These are phyloP conservation scores for Globisporangium spinosum DNA, from an alignment of 352 stramenopile species.

Conservation along the genomic window DNA sequence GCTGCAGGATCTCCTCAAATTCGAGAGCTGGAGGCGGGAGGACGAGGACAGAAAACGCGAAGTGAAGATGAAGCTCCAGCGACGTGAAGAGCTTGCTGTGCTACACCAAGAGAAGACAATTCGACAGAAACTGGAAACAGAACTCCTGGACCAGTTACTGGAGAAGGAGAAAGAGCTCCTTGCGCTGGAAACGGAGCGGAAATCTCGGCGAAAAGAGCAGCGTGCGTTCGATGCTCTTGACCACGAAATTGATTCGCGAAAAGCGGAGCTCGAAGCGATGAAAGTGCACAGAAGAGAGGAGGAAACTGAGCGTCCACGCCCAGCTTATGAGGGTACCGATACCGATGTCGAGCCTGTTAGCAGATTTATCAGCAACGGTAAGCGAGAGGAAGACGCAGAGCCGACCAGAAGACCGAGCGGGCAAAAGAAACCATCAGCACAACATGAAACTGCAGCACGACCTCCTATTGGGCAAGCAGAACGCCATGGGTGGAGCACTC, in stretches of 20 bases:
- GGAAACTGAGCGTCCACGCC: background rate
- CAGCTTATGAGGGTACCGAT: background rate
- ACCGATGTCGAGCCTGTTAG: background rate
- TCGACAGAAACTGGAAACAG: constrained; percentile 49
- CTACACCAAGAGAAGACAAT: constrained; percentile 50
- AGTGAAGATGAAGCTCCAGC: constrained; percentile 30
- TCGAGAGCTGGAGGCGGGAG: constrained; percentile 72
- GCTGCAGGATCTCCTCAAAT: constrained; percentile 58
- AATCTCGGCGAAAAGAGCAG: constrained; percentile 28
- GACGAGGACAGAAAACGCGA: constrained; percentile 44
- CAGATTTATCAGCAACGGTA: background rate
- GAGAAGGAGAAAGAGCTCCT: constrained; percentile 46
- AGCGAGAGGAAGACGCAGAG: background rate
- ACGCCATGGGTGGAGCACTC: background rate
- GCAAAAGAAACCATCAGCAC: background rate
- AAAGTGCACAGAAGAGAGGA: constrained; percentile 1
- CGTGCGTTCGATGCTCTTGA: constrained; percentile 28
- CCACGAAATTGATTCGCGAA: constrained; percentile 19
- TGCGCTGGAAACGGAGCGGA: constrained; percentile 34
- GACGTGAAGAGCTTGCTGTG: constrained; percentile 40
- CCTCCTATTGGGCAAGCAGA: background rate
- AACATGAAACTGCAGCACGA: background rate
- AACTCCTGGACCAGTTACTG: constrained; percentile 36
- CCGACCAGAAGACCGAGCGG: background rate
- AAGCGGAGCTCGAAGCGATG: constrained; percentile 14